phyloP scores from a whole-genome alignment of 73 alveolate species.

The Paramecium bursaria region DNA sequence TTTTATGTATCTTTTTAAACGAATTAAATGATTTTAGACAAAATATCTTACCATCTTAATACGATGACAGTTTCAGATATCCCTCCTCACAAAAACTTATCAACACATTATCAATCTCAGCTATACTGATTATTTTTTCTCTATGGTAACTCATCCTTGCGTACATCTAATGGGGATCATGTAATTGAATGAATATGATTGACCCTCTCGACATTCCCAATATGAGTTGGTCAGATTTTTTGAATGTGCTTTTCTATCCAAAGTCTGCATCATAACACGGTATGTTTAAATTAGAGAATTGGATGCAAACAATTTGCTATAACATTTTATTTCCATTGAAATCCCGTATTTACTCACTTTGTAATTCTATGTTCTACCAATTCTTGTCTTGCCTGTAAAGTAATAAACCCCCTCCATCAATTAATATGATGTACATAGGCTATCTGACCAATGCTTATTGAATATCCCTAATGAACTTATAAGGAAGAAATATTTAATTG shows the following conservation, averaged over 20 bases:
- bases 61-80: background rate
- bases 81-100: constrained; percentile 38
- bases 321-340: constrained; percentile 40
- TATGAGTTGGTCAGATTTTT: constrained; percentile 2
- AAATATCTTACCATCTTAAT: background rate
- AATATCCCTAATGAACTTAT: too few species aligned
- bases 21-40: constrained; percentile 46
- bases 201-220: constrained; percentile 54
- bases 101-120: constrained; percentile 34
- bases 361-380: too few species aligned
- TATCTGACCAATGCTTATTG: too few species aligned
- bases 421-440: too few species aligned
- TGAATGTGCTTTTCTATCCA: constrained; percentile 3
- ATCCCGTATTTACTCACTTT: constrained; percentile 40
- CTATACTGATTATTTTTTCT: constrained; percentile 16
- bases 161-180: constrained; percentile 28
- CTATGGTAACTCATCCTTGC: constrained; percentile 59
- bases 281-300: background rate
- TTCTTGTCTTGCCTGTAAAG: too few species aligned
- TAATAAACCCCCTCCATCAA: constrained; percentile 25
- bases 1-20: background rate
- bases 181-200: background rate
- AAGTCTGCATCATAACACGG: constrained; percentile 56
- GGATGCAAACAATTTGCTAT: background rate
- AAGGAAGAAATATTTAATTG: too few species aligned